These are phyloP conservation scores for Saccharomyces paradoxus DNA, from an alignment of 805 yeast species.

Conservation along the genomic window DNA sequence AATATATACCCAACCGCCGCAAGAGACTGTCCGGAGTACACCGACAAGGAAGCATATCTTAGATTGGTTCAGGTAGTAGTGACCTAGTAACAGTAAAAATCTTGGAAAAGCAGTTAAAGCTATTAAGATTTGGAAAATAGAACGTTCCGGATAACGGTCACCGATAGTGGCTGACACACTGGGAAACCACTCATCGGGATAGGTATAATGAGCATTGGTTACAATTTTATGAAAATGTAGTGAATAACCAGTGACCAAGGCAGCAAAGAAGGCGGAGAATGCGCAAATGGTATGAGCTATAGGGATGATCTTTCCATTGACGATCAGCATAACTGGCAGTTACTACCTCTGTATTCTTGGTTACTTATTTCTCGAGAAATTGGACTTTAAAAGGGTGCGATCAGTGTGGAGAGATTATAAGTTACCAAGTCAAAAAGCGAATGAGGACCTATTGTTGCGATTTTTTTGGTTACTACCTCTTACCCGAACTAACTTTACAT, in stretches of 20 bases:
- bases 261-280: slow-evolving; percentile 62
- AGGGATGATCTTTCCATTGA: slow-evolving; percentile 64
- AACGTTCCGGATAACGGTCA: slow-evolving; percentile 92
- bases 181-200: slow-evolving; percentile 98
- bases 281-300: slow-evolving; percentile 69
- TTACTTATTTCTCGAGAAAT: not conserved
- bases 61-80: slow-evolving; percentile 34
- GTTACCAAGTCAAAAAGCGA: not conserved
- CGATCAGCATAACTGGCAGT: slow-evolving; percentile 20
- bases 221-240: slow-evolving; percentile 87
- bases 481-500: not conserved
- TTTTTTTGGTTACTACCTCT: not conserved
- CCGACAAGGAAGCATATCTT: slow-evolving; percentile 41
- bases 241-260: slow-evolving; percentile 63
- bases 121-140: slow-evolving; percentile 81
- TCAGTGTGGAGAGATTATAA: not conserved
- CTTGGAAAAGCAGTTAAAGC: slow-evolving; percentile 93
- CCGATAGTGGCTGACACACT: slow-evolving; percentile 96
- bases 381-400: not conserved
- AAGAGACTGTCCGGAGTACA: slow-evolving; percentile 80
- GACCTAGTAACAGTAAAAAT: slow-evolving; percentile 49
- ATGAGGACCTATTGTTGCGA: not conserved
- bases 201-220: slow-evolving; percentile 74
- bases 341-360: not conserved
- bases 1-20: slow-evolving; percentile 98